These are phyloP conservation scores for Clonostachys sp. DNA, from an alignment of 2,329 filamentous ascomycete genomes.

Conservation along the genomic window DNA sequence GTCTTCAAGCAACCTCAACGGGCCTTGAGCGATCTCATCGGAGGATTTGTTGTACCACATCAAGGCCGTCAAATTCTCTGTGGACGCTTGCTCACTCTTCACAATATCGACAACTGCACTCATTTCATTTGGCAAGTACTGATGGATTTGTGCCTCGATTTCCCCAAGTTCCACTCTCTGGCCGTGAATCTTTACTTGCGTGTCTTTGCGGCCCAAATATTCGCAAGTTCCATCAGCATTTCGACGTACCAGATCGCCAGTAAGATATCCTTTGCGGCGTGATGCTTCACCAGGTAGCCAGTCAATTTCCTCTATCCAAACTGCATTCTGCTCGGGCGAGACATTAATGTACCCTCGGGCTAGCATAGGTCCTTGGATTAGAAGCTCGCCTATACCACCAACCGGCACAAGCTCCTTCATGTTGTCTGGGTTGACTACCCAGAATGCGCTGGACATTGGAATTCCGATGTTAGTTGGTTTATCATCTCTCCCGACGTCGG, in stretches of 20 bases:
- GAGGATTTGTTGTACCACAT: slow-evolving; percentile 4
- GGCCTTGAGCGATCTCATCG: background rate
- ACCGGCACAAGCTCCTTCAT: slow-evolving; percentile 9
- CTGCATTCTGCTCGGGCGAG: slow-evolving; percentile 15
- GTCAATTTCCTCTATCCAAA: slow-evolving; percentile 13
- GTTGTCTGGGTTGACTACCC: slow-evolving; percentile 10
- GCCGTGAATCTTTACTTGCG: slow-evolving; percentile 46
- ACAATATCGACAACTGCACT: slow-evolving; percentile 2
- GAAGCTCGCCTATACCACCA: slow-evolving; percentile 13
- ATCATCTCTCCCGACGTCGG: slow-evolving; percentile 15
- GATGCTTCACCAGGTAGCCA: background rate
- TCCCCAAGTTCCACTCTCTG: slow-evolving; percentile 38
- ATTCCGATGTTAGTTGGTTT: background rate
- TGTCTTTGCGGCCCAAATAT: background rate
- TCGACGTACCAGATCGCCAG: slow-evolving; percentile 1
- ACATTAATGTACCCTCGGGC: slow-evolving; percentile 13
- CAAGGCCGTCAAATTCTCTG: slow-evolving; percentile 4
- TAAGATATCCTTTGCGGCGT: slow-evolving; percentile 6
- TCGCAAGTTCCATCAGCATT: background rate
- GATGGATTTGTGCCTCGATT: slow-evolving; percentile 2
- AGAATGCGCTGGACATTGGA: slow-evolving; percentile 3
- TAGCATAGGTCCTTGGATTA: slow-evolving; percentile 19
- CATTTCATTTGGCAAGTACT: background rate
- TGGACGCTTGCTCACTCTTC: slow-evolving; percentile 2
- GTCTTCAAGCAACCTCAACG: background rate